These are phyloP conservation scores for Viola odorata DNA, from an alignment of 345 rosid genomes.

Conservation along the genomic window DNA sequence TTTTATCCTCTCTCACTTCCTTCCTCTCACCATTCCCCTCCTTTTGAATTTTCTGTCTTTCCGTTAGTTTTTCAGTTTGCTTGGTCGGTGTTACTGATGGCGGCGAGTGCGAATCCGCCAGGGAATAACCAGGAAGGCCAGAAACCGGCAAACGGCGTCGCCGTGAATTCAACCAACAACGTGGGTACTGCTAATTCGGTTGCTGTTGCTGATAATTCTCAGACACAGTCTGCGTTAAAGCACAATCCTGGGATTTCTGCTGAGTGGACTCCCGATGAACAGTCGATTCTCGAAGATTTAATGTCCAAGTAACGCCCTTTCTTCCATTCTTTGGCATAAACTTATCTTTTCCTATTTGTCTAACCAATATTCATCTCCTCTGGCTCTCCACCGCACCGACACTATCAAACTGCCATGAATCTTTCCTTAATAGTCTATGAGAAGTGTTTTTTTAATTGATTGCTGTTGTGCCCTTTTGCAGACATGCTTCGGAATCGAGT, in stretches of 20 bases:
- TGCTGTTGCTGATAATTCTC: slow-evolving; percentile 28
- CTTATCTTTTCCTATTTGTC: no score
- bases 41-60: no score
- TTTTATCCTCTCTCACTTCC: no score
- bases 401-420: background rate
- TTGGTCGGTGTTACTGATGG: slow-evolving; percentile 40
- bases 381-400: no score
- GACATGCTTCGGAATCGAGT: slow-evolving; percentile 51
- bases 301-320: slow-evolving; percentile 39
- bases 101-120: slow-evolving; percentile 66
- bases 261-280: slow-evolving; percentile 70
- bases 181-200: slow-evolving; percentile 23
- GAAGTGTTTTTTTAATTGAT: background rate
- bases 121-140: slow-evolving; percentile 35
- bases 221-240: slow-evolving; percentile 42
- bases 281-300: slow-evolving; percentile 63
- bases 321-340: no score
- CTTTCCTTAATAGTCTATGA: background rate
- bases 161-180: slow-evolving; percentile 42
- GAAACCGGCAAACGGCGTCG: slow-evolving; percentile 32
- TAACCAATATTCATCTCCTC: no score
- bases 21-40: no score
- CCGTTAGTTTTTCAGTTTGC: no score
- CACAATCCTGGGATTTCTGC: slow-evolving; percentile 63
- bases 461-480: slow-evolving; percentile 20